These are phyloP conservation scores for Gastrolobium bilobum DNA, from an alignment of 306 rosid species.

Conservation along the genomic window DNA sequence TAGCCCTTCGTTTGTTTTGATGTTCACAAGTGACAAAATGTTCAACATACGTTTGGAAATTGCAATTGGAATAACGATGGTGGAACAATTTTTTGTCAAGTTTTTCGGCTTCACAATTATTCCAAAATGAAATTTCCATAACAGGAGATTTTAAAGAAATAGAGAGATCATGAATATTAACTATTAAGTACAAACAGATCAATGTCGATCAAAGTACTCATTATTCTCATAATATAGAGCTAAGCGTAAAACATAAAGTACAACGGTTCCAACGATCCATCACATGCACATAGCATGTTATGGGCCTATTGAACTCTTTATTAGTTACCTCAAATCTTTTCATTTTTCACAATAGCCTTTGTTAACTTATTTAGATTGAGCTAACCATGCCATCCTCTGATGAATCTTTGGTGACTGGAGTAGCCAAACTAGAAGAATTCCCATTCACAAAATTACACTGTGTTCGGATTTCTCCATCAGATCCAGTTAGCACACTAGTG, in stretches of 20 bases:
- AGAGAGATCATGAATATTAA: no score
- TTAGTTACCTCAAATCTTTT: not conserved
- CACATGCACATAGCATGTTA: not conserved
- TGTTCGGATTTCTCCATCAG: constrained; percentile 51
- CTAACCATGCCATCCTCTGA: constrained; percentile 36
- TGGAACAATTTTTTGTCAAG: no score
- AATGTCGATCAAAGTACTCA: not conserved
- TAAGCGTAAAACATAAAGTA: constrained; percentile 2
- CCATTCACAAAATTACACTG: constrained; percentile 55
- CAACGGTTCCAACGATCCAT: not conserved
- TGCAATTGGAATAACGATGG: no score
- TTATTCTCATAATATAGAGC: not conserved
- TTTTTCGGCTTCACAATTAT: no score
- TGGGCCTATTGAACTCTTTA: constrained; percentile 18
- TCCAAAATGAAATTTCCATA: no score
- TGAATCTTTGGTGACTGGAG: not conserved
- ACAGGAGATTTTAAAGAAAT: no score
- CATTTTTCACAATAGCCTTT: not conserved
- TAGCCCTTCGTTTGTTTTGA: no score
- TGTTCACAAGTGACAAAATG: no score
- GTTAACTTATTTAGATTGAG: constrained; percentile 37
- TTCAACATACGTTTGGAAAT: no score
- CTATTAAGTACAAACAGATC: no score
- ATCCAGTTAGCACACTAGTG: constrained; percentile 49
- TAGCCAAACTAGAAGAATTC: constrained; percentile 15